Conservation (phyloP, 148 eudicot species). For the Diospyros kaki region DNA sequence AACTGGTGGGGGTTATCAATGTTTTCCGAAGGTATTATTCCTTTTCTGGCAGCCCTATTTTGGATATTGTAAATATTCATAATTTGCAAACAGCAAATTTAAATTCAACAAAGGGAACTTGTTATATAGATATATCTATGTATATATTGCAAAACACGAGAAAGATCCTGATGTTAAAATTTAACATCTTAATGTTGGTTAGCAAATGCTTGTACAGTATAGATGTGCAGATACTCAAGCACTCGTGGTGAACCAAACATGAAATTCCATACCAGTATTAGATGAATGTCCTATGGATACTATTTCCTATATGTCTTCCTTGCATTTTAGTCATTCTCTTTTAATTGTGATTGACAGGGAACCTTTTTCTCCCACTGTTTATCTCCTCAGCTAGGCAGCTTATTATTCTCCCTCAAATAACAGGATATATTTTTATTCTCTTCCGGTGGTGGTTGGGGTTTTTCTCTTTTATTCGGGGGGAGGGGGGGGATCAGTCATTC, state of each 20-base stretch:
- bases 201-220: neutral
- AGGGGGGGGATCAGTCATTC: no score
- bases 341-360: neutral
- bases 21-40: constrained; percentile 79
- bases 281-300: neutral
- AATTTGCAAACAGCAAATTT: neutral
- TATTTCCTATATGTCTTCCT: neutral
- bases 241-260: neutral
- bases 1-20: constrained; percentile 95
- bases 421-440: no score
- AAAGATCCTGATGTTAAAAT: neutral
- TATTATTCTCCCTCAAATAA: no score
- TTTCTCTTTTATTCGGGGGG: no score
- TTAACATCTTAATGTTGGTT: neutral
- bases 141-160: neutral
- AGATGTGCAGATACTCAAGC: neutral
- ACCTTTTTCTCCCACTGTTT: neutral
- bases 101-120: neutral
- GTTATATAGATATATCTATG: no score
- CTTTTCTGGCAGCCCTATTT: neutral
- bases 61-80: neutral
- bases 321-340: neutral
- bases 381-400: no score
- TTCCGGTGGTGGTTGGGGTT: no score
- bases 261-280: neutral